These are phyloP conservation scores for Phialophora tarda DNA, from an alignment of 2,329 filamentous ascomycete genomes.

Conservation along the genomic window DNA sequence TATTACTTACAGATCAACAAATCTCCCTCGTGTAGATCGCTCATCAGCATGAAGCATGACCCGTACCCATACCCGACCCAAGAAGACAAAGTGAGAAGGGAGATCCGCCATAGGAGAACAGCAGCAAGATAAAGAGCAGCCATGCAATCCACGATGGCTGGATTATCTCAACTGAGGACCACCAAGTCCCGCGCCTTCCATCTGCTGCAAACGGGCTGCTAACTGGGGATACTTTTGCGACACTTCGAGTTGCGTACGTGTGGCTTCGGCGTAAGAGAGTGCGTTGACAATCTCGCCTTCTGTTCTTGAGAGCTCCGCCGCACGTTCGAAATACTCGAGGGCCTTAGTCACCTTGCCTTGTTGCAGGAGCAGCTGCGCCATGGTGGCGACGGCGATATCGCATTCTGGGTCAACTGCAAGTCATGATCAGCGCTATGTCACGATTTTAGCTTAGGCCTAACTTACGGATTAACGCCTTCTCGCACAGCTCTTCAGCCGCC, in stretches of 20 bases:
- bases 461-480: conserved; percentile 96
- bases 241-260: conserved; percentile 91
- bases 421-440: conserved; percentile 30
- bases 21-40: conserved; percentile 27
- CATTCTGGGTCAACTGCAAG: conserved; percentile 89
- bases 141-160: background rate
- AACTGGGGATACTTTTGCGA: conserved; percentile 85
- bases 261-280: conserved; percentile 94
- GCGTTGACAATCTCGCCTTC: conserved; percentile 97
- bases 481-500: conserved; percentile 93
- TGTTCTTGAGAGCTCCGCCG: conserved; percentile 90
- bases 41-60: conserved; percentile 25
- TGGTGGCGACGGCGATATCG: conserved; percentile 97
- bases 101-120: conserved; percentile 15
- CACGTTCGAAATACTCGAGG: conserved; percentile 94
- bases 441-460: conserved; percentile 37
- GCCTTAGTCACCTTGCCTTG: conserved; percentile 97
- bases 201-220: conserved; percentile 71
- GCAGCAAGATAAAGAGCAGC: conserved; percentile 18
- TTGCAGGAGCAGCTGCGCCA: conserved; percentile 96
- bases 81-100: conserved; percentile 31
- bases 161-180: conserved; percentile 31
- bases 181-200: conserved; percentile 48
- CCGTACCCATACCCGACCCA: conserved; percentile 3
- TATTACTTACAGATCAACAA: conserved; percentile 32